Evolutionary conservation across 768 basidiomycete genomes (phyloP), one percentile per base, ranked within the genome.

Genomic region (Boletus speciosus): DNA sequence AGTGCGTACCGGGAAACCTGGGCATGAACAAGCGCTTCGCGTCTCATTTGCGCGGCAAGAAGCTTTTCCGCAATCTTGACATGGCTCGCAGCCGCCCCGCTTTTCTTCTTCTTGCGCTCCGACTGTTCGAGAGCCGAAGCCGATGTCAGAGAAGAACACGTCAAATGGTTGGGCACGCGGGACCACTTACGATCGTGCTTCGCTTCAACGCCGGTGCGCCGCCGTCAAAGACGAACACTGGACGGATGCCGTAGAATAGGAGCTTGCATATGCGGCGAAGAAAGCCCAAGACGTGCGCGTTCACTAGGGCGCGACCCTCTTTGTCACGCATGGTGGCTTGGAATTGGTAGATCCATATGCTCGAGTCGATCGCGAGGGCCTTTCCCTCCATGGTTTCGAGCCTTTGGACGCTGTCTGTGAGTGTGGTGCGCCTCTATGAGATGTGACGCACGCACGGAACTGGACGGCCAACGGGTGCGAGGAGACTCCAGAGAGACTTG

Each of bases 301-400:
- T 98, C 49, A 88, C 82, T 41, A 99, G 74, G 12, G 81, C 90
- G 23, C 86, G 84, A 27, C 97, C 97, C 54, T 98, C 93, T 66
- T 93, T 98, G 72, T 96, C 95, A 23, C 97, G 84, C 95, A 98
- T 98, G 9, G 97, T 98, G 21, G 96, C 95, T 74, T 98, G 96
- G 66, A 99, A 99, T 71, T 99, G 97, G 71, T 99, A 99, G 50
- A 99, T 85, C 97, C 97, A 99, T 59, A 99, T 98, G 61, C 93
- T 97, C 4, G 95, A 98, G 72, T 99, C 97, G 52, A 99, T 98
- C 3, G 97, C 97, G 74, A 99, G 83, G 10, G 84, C 76, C 68
- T 94, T 96, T n/a, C 93, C 94, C 65, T 95, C 94, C 67, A 95
- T 82, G 0, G 89, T 94, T 73, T 99, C 96, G 51, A 98, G 77